Evolutionary conservation across 768 basidiomycete genomes (phyloP), one percentile per base, ranked within the genome.

Genomic region (Galerina sulciceps): DNA sequence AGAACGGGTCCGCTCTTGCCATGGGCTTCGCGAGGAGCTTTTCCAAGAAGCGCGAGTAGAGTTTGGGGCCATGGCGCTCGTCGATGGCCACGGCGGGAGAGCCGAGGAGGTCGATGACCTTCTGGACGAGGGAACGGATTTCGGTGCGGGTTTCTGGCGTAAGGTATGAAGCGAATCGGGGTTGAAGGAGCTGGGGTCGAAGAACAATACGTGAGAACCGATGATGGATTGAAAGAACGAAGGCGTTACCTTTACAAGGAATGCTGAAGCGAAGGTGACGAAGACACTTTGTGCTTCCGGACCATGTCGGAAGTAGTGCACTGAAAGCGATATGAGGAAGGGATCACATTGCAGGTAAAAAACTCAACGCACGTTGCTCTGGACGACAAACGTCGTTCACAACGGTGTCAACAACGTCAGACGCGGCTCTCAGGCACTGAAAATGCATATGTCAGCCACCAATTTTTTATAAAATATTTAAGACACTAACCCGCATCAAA

Each of bases 281-380:
- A 93, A 91, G 10, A 93, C 86, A 59, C 85, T 87, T 62, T 93
- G 88, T 0, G 88, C 86, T 67, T 92, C 91, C 2, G 91, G 90
- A 0, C 90, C 91, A 67, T 90, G 88, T 3, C 87, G 82, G 51
- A 88, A 79, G 60, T 81, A 87, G 23, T 86, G 70, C 18, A 57
- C 59, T 63, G 43, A 34, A 37, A 61, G 15, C 64, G 50, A 46
- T 61, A 14, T 65, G 42, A 55, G 55, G 57, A 11, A 54, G 43
- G 22, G 11, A 50, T 14, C n/a, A 14, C 36, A 8, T 5, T 43
- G 37, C 48, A 31, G 37, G 17, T 36, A 36, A 38, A 34, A 54
- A 22, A 26, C 10, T 31, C 11, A 20, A 74, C 83, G 48, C 49
- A 87, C 85, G 75, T 70, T 86, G 85, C 53, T 75, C 76, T 17